Conservation (phyloP, 2,329 filamentous ascomycete genomes). For the Beauveria sp. region DNA sequence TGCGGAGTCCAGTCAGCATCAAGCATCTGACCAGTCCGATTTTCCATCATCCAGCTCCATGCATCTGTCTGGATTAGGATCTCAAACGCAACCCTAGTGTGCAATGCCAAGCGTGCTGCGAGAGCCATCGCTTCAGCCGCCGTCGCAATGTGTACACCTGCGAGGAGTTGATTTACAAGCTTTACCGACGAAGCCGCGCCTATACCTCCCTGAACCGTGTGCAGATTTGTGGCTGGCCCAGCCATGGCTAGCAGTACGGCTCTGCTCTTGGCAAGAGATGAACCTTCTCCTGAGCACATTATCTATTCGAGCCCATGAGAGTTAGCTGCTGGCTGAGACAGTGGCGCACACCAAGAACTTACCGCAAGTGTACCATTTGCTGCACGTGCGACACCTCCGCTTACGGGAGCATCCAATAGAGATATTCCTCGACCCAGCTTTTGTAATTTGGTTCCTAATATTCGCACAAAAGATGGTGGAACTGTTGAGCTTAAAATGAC, state of each 20-base stretch:
- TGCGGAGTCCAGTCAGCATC: conserved; percentile 27
- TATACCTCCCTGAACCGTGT: conserved; percentile 42
- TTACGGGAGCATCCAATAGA: conserved; percentile 29
- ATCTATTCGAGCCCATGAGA: conserved; percentile 17
- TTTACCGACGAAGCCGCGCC: conserved; percentile 49
- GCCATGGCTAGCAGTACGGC: conserved; percentile 25
- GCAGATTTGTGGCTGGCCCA: conserved; percentile 25
- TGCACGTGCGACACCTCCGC: conserved; percentile 29
- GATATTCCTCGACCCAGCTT: conserved; percentile 19
- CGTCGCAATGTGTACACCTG: conserved; percentile 48
- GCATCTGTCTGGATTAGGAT: conserved; percentile 33
- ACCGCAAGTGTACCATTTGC: conserved; percentile 28
- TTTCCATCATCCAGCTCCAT: conserved; percentile 30
- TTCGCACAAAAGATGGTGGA: conserved; percentile 22
- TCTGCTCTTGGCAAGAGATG: conserved; percentile 17
- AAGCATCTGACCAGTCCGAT: conserved; percentile 28
- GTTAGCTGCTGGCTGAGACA: background rate
- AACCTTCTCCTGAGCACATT: conserved; percentile 23
- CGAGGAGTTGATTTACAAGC: conserved; percentile 50
- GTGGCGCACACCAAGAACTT: background rate
- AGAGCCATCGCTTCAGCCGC: conserved; percentile 50
- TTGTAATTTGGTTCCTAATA: conserved; percentile 16
- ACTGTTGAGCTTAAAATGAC: conserved; percentile 30
- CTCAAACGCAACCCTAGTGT: conserved; percentile 40
- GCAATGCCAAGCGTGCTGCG: conserved; percentile 43